A percentile compares a stretch with the other conserved stretches of the same genome.
Evolutionary conservation across 352 stramenopile genomes (phyloP).

Genomic region (Pythium insidiosum): DNA sequence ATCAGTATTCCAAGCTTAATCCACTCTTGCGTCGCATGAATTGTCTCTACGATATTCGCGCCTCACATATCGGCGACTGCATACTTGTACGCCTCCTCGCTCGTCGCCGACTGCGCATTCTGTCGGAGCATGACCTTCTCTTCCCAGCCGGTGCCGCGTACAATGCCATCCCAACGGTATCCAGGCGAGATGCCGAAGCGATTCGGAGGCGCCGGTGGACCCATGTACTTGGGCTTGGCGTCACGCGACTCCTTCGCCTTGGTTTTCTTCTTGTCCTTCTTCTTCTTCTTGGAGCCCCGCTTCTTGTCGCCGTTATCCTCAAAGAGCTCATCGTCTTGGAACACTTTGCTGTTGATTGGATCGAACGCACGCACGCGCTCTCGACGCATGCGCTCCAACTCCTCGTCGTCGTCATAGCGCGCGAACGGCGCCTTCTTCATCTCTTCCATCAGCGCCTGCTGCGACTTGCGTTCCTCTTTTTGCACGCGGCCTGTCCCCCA

Average conservation of each 20-base stretch:
- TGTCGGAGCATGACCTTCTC: slow-evolving; percentile 86
- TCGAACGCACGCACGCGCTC: slow-evolving; percentile 64
- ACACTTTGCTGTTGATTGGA: slow-evolving; percentile 69
- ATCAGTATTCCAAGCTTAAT: too few species aligned
- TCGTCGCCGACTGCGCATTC: slow-evolving; percentile 48
- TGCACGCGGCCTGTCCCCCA: slow-evolving; percentile 80
- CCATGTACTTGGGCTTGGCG: slow-evolving; percentile 56
- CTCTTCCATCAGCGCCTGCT: slow-evolving; percentile 50
- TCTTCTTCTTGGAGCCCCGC: slow-evolving; percentile 17
- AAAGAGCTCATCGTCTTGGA: slow-evolving; percentile 45
- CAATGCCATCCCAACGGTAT: slow-evolving; percentile 98
- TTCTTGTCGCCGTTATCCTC: background rate
- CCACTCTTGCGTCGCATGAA: too few species aligned
- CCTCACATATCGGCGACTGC: slow-evolving; percentile 83
- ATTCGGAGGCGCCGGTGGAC: slow-evolving; percentile 65
- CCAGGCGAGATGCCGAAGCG: slow-evolving; percentile 90
- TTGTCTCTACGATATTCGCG: too few species aligned
- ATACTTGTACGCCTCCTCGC: slow-evolving; percentile 75
- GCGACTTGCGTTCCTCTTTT: slow-evolving; percentile 51
- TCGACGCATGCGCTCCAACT: slow-evolving; percentile 52
- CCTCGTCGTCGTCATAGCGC: slow-evolving; percentile 55
- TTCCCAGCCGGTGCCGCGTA: slow-evolving; percentile 95
- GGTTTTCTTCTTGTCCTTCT: slow-evolving; percentile 42
- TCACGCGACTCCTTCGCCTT: slow-evolving; percentile 20
- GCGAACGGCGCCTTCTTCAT: slow-evolving; percentile 66